Percentiles rank a stretch among this genome's conserved stretches.
Evolutionary conservation across 495 filamentous ascomycete genomes (phyloP).

Genomic region (Chaetomidium leptoderma): DNA sequence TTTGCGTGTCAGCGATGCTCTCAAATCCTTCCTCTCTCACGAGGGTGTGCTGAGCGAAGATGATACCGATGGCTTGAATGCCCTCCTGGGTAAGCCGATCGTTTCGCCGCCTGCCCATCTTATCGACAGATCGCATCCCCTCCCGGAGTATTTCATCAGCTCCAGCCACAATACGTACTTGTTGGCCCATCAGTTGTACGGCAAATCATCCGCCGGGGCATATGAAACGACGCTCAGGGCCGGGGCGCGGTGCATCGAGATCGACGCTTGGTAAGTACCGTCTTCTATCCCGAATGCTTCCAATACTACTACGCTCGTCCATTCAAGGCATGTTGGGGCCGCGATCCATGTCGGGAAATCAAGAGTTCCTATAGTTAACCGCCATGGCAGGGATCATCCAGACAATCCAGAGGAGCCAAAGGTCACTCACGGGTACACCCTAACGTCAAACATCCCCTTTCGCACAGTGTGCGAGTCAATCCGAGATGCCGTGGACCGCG

Average conservation of each 20-base stretch:
- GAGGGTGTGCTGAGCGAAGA: conserved; percentile 38
- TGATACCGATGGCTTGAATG: conserved; percentile 27
- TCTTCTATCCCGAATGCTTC: too few relatives aligned
- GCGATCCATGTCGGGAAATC: neutral
- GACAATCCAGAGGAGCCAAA: conserved; percentile 49
- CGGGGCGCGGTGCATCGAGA: conserved; percentile 54
- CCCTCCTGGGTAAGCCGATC: conserved; percentile 42
- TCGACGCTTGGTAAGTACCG: conserved; percentile 44
- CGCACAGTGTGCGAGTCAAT: conserved; percentile 50
- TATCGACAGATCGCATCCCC: conserved; percentile 42
- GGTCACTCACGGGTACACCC: conserved; percentile 54
- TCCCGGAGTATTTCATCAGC: conserved; percentile 56
- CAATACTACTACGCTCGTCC: too few relatives aligned
- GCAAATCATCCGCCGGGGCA: conserved; percentile 42
- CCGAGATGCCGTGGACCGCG: conserved; percentile 45
- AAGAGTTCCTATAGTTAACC: neutral
- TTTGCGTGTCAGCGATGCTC: conserved; percentile 45
- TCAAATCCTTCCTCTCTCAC: conserved; percentile 41
- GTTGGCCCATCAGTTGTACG: conserved; percentile 50
- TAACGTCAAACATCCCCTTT: conserved; percentile 53
- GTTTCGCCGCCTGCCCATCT: conserved; percentile 42
- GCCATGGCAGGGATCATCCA: conserved; percentile 36
- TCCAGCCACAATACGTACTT: conserved; percentile 79
- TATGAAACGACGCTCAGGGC: conserved; percentile 48
- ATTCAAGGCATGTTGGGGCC: too few relatives aligned